phyloP scores from a whole-genome alignment of 2,329 filamentous ascomycete species.

The Sordariomycetes sp. region DNA sequence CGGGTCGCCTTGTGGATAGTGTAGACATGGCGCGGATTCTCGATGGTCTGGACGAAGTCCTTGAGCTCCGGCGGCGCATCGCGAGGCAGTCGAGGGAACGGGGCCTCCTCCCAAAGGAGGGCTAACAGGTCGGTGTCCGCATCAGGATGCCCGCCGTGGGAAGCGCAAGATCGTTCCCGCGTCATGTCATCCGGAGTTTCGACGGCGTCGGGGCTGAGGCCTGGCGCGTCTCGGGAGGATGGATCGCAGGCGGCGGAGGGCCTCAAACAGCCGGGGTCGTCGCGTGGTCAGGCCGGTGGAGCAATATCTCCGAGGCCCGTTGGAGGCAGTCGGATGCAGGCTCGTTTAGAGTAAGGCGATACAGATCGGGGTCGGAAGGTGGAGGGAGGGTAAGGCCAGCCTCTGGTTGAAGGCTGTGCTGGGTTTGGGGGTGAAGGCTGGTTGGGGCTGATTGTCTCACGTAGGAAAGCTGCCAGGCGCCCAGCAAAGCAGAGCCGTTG shows the following conservation, averaged over 20 bases:
- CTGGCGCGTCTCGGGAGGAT: background rate
- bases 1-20: constrained; percentile 46
- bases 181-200: constrained; percentile 31
- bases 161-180: constrained; percentile 25
- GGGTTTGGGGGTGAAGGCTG: background rate
- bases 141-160: constrained; percentile 7
- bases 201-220: background rate
- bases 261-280: background rate
- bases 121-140: constrained; percentile 34
- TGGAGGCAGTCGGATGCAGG: background rate
- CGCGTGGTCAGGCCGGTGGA: background rate
- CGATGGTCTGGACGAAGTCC: constrained; percentile 40
- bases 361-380: background rate
- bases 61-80: constrained; percentile 47
- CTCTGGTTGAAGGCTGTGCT: background rate
- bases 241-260: background rate
- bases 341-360: background rate
- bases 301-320: background rate
- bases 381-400: background rate
- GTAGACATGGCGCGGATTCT: constrained; percentile 48
- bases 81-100: constrained; percentile 42
- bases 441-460: background rate
- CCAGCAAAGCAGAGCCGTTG: background rate
- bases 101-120: constrained; percentile 47
- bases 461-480: background rate